Base-by-base conservation (phyloP, 192 early-diverging fungal species). In the Linnemannia elongata region DNA sequence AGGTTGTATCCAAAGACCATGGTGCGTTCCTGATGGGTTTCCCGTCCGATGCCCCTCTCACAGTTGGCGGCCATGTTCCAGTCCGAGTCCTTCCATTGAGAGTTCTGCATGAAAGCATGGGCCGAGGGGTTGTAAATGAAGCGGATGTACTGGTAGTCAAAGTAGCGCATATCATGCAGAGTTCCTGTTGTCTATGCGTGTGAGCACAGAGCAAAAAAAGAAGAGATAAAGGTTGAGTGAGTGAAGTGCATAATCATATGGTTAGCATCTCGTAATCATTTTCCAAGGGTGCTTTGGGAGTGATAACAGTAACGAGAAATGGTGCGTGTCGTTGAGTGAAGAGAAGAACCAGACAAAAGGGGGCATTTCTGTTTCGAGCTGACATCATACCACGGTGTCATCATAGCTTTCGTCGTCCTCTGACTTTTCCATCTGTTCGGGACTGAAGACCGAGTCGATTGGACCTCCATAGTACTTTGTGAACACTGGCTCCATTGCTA, bases 1-100 rank as follows among this genome's bases (percentile, higher is more conserved):
- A 90, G 79, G 89, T 97, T 97, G 20, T 89, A 57, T 17, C 95
- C 96, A 90, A 97, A 97, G 2, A 96, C 91, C 69, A 90, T 83
- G 30, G 81, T 79, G 4, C 96, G 92, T 80, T 94, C 90, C 24
- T 85, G 83, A 74, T 91, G 88, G 8, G 90, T 89, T 66, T 92
- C 93, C 20, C 88, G 76, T 6, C 90, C 80, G 49, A 96, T 89
- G 6, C 96, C 96, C 2, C 73, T 75, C 76, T 91, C 90, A n/a
- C 91, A 81, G 39, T 78, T 79, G 55, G 84, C 85, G 1, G 69
- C 70, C n/a, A 36, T 82, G 20, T 66, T 86, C 93, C 93, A 94
- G 63, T 87, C 75, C 7, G 87, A 87, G 78, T 93, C 92, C 79
- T 92, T 93, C 92, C 92, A 94, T 72, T 88, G 78, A 4, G 85